Conservation (phyloP, 257 asterid species). For the Salvia rosmarinus region DNA sequence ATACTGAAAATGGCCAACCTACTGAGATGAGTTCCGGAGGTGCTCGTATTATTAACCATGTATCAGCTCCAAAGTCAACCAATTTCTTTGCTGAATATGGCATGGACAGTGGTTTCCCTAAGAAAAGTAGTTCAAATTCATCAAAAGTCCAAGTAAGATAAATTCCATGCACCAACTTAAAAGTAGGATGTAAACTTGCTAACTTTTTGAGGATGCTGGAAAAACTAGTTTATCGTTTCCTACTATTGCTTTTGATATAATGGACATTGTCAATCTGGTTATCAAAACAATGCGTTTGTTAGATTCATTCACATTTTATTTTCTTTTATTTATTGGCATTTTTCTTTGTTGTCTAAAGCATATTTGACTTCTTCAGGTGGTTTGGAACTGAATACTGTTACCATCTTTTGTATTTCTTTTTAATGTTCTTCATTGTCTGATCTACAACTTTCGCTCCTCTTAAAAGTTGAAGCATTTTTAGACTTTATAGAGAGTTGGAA, state of each 20-base stretch:
- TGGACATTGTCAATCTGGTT: constrained; percentile 8
- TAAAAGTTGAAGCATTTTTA: not conserved
- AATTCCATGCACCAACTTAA: constrained; percentile 14
- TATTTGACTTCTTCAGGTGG: constrained; percentile 22
- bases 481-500: not conserved
- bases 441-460: not conserved
- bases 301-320: constrained; percentile 1
- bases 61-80: constrained; percentile 81
- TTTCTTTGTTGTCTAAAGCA: not conserved
- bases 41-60: constrained; percentile 61
- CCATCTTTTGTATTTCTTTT: not conserved
- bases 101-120: constrained; percentile 80
- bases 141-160: constrained; percentile 74
- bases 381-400: constrained; percentile 1
- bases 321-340: not conserved
- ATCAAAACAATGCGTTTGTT: not conserved
- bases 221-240: constrained; percentile 1
- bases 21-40: constrained; percentile 73
- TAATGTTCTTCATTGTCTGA: not conserved
- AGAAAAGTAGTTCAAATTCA: constrained; percentile 69
- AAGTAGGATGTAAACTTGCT: constrained; percentile 31
- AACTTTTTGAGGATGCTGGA: constrained; percentile 27
- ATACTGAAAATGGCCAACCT: constrained; percentile 67
- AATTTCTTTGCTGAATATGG: constrained; percentile 89
- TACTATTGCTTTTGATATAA: constrained; percentile 10